phyloP scores from a whole-genome alignment of 129 eudicot species.

The Centaurea solstitialis region DNA sequence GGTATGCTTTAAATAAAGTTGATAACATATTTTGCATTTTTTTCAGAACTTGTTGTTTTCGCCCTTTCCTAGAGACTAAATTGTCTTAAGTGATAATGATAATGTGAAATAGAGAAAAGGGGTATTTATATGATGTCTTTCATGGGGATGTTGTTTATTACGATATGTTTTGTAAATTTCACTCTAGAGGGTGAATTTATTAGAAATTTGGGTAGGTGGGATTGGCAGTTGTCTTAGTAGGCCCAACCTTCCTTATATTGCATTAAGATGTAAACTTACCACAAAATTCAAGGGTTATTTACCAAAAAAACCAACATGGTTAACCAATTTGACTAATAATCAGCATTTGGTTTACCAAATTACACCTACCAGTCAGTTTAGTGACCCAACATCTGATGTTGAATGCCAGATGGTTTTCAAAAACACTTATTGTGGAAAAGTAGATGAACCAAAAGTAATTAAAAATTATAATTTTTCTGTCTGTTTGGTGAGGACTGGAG shows the following conservation, averaged over 20 bases:
- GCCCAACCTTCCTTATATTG: not conserved
- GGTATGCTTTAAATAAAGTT: constrained; percentile 40
- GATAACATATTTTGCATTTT: constrained; percentile 5
- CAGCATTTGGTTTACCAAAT: constrained; percentile 6
- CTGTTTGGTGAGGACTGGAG: not conserved
- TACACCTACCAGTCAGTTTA: constrained; percentile 4
- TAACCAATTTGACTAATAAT: constrained; percentile 9
- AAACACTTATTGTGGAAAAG: constrained; percentile 5
- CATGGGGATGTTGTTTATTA: constrained; percentile 2
- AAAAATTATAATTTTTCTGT: not conserved
- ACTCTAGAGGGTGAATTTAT: not conserved
- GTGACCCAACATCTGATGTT: constrained; percentile 7
- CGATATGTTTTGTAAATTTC: not conserved
- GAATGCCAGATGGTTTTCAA: not conserved
- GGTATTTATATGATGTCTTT: not conserved
- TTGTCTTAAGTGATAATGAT: no score
- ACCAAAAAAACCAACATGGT: constrained; percentile 11
- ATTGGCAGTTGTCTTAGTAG: constrained; percentile 4
- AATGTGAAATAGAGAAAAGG: not conserved
- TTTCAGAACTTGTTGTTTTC: no score
- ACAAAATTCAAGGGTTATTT: not conserved
- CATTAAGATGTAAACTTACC: not conserved
- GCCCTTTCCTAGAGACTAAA: no score
- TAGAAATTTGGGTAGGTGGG: constrained; percentile 7
- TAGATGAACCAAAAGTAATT: not conserved